Percentiles rank a stretch among this genome's conserved stretches.
These are phyloP conservation scores for Curvularia lunata DNA, from an alignment of 2,329 filamentous ascomycete species.

Conservation along the genomic window DNA sequence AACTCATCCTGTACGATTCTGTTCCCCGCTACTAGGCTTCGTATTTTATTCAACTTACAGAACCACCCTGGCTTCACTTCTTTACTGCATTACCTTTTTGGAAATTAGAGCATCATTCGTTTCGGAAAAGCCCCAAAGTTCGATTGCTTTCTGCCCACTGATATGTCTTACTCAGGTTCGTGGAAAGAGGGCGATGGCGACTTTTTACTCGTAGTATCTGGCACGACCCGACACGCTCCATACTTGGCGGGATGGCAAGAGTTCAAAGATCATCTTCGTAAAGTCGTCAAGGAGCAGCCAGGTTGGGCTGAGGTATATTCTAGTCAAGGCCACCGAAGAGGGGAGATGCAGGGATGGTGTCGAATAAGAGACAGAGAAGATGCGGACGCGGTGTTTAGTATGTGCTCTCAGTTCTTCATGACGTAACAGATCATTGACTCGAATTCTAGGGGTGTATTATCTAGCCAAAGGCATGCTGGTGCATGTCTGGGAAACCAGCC, in stretches of 20 bases:
- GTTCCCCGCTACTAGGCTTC: neutral
- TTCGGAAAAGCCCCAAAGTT: neutral
- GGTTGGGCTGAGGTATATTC: constrained; percentile 46
- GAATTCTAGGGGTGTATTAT: constrained; percentile 29
- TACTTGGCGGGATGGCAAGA: constrained; percentile 44
- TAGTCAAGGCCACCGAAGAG: constrained; percentile 33
- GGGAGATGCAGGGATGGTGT: constrained; percentile 47
- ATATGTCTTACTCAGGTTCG: constrained; percentile 21
- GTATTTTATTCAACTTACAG: neutral
- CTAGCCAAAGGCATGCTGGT: constrained; percentile 34
- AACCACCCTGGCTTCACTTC: neutral
- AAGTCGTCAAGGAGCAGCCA: constrained; percentile 44
- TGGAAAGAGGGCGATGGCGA: constrained; percentile 34
- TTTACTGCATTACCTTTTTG: neutral
- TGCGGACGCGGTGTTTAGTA: constrained; percentile 44
- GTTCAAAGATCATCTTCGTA: constrained; percentile 48
- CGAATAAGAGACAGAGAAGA: constrained; percentile 44
- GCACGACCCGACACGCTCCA: constrained; percentile 32
- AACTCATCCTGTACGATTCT: neutral
- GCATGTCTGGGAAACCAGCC: constrained; percentile 44
- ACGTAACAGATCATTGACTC: constrained; percentile 1
- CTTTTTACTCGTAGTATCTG: constrained; percentile 41
- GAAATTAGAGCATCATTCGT: neutral
- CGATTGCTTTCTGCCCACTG: neutral
- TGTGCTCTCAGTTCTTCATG: constrained; percentile 9